Percentiles rank a stretch among this genome's conserved stretches.
Evolutionary conservation across 2,329 filamentous ascomycete species (phyloP).

Genomic region (Neopestalotiopsis rosae): DNA sequence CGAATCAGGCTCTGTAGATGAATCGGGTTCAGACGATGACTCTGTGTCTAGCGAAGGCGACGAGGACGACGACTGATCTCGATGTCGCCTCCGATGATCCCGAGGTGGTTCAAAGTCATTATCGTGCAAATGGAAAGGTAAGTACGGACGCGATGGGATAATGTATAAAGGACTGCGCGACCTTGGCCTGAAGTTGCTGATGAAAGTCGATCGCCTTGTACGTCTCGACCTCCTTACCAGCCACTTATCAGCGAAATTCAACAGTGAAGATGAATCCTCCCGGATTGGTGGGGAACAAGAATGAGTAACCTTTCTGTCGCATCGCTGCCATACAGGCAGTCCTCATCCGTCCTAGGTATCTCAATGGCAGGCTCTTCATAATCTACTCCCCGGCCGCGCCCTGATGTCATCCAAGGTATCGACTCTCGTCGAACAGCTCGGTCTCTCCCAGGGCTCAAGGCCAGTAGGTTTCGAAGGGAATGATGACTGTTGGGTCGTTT

Average conservation of each 20-base stretch:
- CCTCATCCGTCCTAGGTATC: background rate
- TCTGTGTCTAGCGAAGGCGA: background rate
- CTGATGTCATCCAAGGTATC: background rate
- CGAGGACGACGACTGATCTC: background rate
- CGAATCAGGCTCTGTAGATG: background rate
- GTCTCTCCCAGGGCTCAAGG: background rate
- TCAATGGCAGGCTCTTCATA: background rate
- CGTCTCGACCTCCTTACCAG: too few relatives aligned
- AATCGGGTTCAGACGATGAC: background rate
- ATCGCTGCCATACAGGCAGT: background rate
- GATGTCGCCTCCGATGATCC: too few relatives aligned
- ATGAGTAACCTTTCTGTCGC: background rate
- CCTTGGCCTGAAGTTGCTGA: too few relatives aligned
- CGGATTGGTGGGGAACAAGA: background rate
- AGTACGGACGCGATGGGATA: too few relatives aligned
- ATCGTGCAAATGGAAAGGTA: too few relatives aligned
- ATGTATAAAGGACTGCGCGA: too few relatives aligned
- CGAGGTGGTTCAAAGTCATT: too few relatives aligned
- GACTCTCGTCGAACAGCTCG: background rate
- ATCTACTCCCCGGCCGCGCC: background rate
- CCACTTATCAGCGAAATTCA: too few relatives aligned
- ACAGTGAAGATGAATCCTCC: too few relatives aligned
- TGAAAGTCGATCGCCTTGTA: too few relatives aligned
- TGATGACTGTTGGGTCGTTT: background rate
- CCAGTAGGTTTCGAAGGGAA: too few relatives aligned